Conservation (phyloP, 208 protist genomes). For the Leishmania gerbilli region DNA sequence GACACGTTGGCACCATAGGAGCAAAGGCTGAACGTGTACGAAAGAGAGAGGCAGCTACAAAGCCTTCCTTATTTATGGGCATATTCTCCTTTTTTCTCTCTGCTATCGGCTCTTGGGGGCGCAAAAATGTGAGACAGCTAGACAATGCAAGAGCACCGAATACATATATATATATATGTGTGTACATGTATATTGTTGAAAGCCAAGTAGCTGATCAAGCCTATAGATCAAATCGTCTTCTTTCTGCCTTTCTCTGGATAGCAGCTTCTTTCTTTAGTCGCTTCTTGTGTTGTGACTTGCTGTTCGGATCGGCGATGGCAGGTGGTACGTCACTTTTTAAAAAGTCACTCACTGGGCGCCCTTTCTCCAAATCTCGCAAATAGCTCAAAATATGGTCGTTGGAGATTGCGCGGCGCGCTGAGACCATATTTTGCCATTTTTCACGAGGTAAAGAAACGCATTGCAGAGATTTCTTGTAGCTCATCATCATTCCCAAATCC, state of each 20-base stretch:
- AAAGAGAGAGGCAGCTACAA: neutral
- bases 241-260: conserved; percentile 11
- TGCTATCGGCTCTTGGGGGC: neutral
- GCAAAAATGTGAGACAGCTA: neutral
- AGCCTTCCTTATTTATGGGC: neutral
- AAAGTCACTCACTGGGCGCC: conserved; percentile 26
- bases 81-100: neutral
- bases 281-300: conserved; percentile 39
- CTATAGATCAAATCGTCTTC: neutral
- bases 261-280: conserved; percentile 14
- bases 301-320: conserved; percentile 14
- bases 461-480: conserved; percentile 59
- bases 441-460: conserved; percentile 24
- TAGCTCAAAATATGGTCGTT: conserved; percentile 13
- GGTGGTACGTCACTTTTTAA: neutral
- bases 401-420: conserved; percentile 9
- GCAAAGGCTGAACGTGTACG: neutral
- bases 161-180: neutral
- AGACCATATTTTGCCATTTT: conserved; percentile 24
- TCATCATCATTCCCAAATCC: conserved; percentile 90
- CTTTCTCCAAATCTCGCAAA: conserved; percentile 18
- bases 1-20: neutral
- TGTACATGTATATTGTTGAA: neutral
- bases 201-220: neutral
- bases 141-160: neutral